Base-by-base conservation (phyloP, 2,329 filamentous ascomycete species). In the Teratosphaeria zuluensis region DNA sequence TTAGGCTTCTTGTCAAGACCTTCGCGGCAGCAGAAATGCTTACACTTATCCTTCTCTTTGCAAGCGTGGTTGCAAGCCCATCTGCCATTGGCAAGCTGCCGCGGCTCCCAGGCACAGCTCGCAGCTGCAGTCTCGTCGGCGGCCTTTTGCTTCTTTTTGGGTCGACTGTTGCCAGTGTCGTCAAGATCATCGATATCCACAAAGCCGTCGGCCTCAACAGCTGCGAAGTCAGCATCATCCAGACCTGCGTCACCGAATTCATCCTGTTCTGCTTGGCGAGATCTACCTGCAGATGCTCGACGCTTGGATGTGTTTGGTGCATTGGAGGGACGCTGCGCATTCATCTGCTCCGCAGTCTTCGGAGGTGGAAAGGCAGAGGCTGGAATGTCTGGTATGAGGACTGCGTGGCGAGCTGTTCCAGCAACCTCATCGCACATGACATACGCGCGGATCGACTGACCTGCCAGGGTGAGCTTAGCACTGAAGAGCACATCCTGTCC, bases 341-440 rank as follows among this genome's bases (percentile, higher is more conserved):
- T 58, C 21, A 28, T 56, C 24, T 57, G 16, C 24, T 61, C 64
- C 21, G 62, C 64, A 53, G 30, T 58, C 58, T 73, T 65, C 48
- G 51, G 14, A 31, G 55, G 21, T n/a, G 60, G 74, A 67, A 81
- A 84, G 51, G 74, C 66, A 1, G 73, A 74, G 9, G 70, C 59
- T 14, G 78, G 74, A 24, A 86, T 68, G 42, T 78, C 73, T 4
- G 79, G 79, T 56, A 76, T 78, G 11, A 85, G 61, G 28, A 78
- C 76, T 6, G 81, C 83, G 60, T 76, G 73, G 61, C 78, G 76
- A 67, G 80, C 71, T 11, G 83, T 85, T 11, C 83, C 83, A 61
- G 82, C 83, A 66, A 97, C 87, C 51, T 90, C 86, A 73, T 96
- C 92, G 64, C 92, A 97, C 71, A 89, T 88, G 54, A 92, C 78